These are phyloP conservation scores for Verticillium tricorpus DNA, from an alignment of 2,329 filamentous ascomycete species.

Conservation along the genomic window DNA sequence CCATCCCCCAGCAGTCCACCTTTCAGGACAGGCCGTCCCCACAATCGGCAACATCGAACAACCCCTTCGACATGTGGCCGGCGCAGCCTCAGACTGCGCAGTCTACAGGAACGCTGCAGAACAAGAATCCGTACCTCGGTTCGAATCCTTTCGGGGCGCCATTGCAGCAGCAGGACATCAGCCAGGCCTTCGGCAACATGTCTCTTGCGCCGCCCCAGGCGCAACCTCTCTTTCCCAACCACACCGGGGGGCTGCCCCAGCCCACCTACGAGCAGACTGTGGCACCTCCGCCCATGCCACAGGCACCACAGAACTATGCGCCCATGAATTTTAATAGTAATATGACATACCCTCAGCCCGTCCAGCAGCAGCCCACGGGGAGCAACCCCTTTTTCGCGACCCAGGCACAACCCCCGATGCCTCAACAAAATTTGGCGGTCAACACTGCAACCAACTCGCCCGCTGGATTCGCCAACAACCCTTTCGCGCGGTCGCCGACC, in stretches of 20 bases:
- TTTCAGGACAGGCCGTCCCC: slow-evolving; percentile 5
- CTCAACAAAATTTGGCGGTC: slow-evolving; percentile 33
- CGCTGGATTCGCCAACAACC: slow-evolving; percentile 36
- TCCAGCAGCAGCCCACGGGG: slow-evolving; percentile 31
- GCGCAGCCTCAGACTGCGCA: slow-evolving; percentile 59
- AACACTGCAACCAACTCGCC: slow-evolving; percentile 30
- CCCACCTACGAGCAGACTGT: slow-evolving; percentile 37
- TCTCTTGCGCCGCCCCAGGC: slow-evolving; percentile 55
- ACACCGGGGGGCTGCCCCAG: slow-evolving; percentile 59
- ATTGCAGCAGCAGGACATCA: slow-evolving; percentile 43
- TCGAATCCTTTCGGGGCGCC: slow-evolving; percentile 68
- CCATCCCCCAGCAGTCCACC: slow-evolving; percentile 18
- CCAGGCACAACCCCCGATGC: slow-evolving; percentile 23
- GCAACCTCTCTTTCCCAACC: slow-evolving; percentile 68
- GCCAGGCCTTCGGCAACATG: slow-evolving; percentile 71
- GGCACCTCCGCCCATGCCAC: slow-evolving; percentile 34
- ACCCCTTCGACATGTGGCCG: slow-evolving; percentile 61
- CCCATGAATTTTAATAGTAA: slow-evolving; percentile 34
- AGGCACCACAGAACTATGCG: slow-evolving; percentile 32
- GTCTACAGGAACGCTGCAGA: slow-evolving; percentile 58
- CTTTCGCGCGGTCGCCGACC: slow-evolving; percentile 45
- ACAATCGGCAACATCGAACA: slow-evolving; percentile 46
- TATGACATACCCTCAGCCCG: slow-evolving; percentile 36
- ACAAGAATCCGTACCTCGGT: slow-evolving; percentile 45
- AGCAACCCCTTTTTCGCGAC: slow-evolving; percentile 51